Evolutionary conservation across 208 protist species (phyloP).

Genomic region (Acanthamoeba polyphaga): DNA sequence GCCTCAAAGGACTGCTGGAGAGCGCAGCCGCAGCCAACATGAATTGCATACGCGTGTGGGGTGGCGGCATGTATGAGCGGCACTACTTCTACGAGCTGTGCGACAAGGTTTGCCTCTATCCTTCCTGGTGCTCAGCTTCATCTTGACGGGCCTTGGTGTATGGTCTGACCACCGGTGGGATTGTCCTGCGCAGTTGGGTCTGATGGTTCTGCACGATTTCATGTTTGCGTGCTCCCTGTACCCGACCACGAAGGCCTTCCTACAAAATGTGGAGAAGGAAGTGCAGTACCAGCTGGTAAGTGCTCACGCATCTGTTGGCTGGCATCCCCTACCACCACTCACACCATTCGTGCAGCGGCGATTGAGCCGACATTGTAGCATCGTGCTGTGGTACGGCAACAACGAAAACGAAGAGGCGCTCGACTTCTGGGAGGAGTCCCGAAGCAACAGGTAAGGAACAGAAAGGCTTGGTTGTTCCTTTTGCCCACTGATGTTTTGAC

Average conservation of each 20-base stretch:
- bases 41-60: constrained; percentile 92
- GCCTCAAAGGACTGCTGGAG: not conserved
- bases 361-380: constrained; percentile 86
- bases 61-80: constrained; percentile 90
- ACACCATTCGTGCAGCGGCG: constrained; percentile 50
- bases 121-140: not conserved
- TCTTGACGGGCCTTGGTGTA: too few species aligned
- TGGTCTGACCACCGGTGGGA: not conserved
- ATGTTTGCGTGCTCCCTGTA: constrained; percentile 91
- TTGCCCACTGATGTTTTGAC: not conserved
- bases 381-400: constrained; percentile 90
- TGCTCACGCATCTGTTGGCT: not conserved
- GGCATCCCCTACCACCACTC: not conserved
- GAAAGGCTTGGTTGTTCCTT: not conserved
- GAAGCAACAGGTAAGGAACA: not conserved
- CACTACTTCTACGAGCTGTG: constrained; percentile 90
- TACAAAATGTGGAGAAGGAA: constrained; percentile 82
- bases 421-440: constrained; percentile 37
- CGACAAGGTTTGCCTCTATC: constrained; percentile 77
- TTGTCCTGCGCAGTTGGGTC: constrained; percentile 75
- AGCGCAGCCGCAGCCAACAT: constrained; percentile 81
- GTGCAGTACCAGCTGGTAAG: constrained; percentile 82
- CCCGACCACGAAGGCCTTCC: constrained; percentile 85
- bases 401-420: constrained; percentile 91
- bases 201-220: constrained; percentile 91